Conservation (phyloP, 768 basidiomycete genomes). For the Pleurotus citrinopileatus region DNA sequence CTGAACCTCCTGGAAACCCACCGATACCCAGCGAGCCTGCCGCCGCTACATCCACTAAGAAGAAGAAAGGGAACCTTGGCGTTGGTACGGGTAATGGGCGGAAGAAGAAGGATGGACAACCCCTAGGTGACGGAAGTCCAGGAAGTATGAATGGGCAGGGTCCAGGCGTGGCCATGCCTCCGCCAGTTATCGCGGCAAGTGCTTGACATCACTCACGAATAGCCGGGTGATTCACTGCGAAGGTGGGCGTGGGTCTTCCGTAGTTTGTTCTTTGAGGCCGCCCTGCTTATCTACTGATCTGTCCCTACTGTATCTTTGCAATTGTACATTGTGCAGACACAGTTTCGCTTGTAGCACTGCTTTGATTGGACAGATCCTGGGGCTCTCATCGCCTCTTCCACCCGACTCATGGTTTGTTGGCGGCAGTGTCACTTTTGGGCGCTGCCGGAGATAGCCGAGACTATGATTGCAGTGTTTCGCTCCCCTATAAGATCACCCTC, state of each 20-base stretch:
- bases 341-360: neutral
- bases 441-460: constrained; percentile 9
- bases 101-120: constrained; percentile 36
- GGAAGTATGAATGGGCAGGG: neutral
- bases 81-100: constrained; percentile 43
- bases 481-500: neutral
- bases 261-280: too few relatives aligned
- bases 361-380: neutral
- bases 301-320: neutral
- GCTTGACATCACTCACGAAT: neutral
- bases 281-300: too few relatives aligned
- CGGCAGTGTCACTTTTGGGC: neutral
- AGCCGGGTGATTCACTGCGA: neutral
- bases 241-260: neutral
- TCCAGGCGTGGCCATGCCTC: constrained; percentile 3
- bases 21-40: constrained; percentile 1
- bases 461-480: constrained; percentile 6
- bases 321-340: neutral
- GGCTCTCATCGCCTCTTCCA: neutral
- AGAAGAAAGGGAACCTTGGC: constrained; percentile 40
- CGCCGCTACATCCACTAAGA: constrained; percentile 30
- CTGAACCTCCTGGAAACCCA: constrained; percentile 16
- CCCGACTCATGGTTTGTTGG: neutral
- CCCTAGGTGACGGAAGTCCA: neutral
- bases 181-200: constrained; percentile 2